Conservation (phyloP, 164 flowering plant genomes). For the Sedum album region DNA sequence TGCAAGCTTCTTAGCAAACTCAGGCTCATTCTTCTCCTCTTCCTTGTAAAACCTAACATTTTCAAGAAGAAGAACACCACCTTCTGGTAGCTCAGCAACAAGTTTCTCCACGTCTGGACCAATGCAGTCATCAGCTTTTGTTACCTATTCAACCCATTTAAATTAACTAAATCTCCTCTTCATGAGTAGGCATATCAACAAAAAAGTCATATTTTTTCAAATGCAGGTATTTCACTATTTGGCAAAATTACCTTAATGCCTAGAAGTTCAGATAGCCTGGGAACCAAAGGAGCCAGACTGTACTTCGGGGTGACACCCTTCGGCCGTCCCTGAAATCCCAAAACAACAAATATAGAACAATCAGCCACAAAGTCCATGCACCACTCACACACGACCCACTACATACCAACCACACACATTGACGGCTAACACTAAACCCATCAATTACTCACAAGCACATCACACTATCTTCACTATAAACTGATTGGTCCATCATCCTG, state of each 20-base stretch:
- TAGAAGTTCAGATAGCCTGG: constrained; percentile 72
- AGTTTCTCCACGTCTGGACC: constrained; percentile 74
- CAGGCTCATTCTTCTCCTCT: constrained; percentile 84
- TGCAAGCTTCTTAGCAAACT: constrained; percentile 76
- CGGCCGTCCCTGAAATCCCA: constrained; percentile 58
- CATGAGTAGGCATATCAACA: background rate
- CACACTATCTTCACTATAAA: no score
- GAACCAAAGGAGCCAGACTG: constrained; percentile 73
- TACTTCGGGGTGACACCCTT: constrained; percentile 77
- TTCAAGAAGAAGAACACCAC: constrained; percentile 82
- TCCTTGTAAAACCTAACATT: constrained; percentile 84
- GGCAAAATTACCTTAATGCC: constrained; percentile 45
- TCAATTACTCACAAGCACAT: no score
- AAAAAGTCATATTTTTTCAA: background rate
- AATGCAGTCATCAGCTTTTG: constrained; percentile 72
- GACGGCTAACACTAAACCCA: constrained; percentile 5
- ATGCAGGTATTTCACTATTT: no score
- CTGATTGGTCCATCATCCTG: no score
- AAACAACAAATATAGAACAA: background rate
- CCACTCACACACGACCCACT: background rate
- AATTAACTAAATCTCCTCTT: constrained; percentile 9
- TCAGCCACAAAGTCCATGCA: background rate
- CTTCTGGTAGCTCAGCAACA: constrained; percentile 74
- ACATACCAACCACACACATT: background rate
- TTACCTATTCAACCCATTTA: constrained; percentile 35